Evolutionary conservation across 495 filamentous ascomycete genomes (phyloP).

Genomic region (Aspergillus baeticus): DNA sequence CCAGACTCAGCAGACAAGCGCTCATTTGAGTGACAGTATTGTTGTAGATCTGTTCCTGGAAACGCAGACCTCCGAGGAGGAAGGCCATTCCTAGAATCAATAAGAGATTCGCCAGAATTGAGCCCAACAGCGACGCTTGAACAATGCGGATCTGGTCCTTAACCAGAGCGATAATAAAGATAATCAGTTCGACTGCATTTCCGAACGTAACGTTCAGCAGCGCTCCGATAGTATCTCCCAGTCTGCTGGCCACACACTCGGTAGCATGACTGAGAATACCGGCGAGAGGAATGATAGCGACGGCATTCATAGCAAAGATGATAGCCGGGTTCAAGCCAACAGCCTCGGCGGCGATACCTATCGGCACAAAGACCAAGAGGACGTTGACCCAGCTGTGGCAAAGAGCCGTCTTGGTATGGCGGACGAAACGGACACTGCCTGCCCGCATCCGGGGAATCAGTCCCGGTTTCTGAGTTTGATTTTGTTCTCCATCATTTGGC

Average conservation of each 20-base stretch:
- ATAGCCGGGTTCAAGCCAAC: conserved; percentile 46
- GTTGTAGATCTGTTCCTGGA: conserved; percentile 92
- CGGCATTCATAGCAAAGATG: conserved; percentile 76
- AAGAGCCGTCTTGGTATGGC: conserved; percentile 39
- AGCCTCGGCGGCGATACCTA: conserved; percentile 67
- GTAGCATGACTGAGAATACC: conserved; percentile 78
- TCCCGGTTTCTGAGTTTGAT: conserved; percentile 24
- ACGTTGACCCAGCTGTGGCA: conserved; percentile 72
- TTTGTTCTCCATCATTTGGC: conserved; percentile 17
- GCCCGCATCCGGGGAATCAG: conserved; percentile 33
- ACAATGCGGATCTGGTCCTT: conserved; percentile 83
- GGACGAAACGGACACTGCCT: conserved; percentile 34
- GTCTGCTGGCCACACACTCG: conserved; percentile 72
- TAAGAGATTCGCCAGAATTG: conserved; percentile 82
- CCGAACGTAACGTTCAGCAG: conserved; percentile 86
- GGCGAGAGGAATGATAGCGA: conserved; percentile 81
- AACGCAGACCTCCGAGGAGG: conserved; percentile 80
- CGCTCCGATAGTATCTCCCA: conserved; percentile 80
- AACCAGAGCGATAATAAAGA: conserved; percentile 50
- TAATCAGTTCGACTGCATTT: conserved; percentile 87
- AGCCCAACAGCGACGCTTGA: conserved; percentile 83
- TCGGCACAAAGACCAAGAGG: conserved; percentile 75
- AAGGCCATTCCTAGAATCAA: conserved; percentile 92
- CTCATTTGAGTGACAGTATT: conserved; percentile 95
- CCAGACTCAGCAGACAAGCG: conserved; percentile 84